Percentiles rank a stretch among this genome's conserved stretches.
Conservation (phyloP, 495 filamentous ascomycete species). For the Aspergillus steynii region DNA sequence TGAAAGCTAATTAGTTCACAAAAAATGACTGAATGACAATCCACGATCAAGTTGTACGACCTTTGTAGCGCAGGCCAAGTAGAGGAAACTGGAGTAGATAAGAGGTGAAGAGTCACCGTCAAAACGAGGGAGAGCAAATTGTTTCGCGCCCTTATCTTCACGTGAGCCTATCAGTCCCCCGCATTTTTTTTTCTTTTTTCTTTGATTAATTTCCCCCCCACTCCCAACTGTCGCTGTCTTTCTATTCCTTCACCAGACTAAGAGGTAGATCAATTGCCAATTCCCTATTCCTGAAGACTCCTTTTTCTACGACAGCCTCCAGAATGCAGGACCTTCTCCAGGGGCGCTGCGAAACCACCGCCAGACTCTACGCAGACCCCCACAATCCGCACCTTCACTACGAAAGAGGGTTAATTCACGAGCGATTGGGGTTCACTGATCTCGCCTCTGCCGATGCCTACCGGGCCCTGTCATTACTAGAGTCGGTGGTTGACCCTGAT, state of each 20-base stretch:
- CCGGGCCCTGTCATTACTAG: slow-evolving; percentile 77
- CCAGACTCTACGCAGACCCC: slow-evolving; percentile 50
- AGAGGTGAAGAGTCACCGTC: too few species aligned
- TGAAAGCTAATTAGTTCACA: not conserved
- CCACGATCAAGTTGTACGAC: not conserved
- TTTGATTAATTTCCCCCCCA: not conserved
- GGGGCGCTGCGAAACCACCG: slow-evolving; percentile 26
- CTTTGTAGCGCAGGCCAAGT: not conserved
- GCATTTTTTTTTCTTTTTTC: slow-evolving; percentile 12
- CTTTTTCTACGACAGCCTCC: not conserved
- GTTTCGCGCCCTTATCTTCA: slow-evolving; percentile 12
- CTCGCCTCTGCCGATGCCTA: slow-evolving; percentile 90
- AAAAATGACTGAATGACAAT: not conserved
- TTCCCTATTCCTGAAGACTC: not conserved
- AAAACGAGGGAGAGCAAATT: not conserved
- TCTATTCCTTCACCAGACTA: not conserved
- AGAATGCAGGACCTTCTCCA: slow-evolving; percentile 18
- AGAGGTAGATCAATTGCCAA: not conserved
- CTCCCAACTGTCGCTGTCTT: not conserved
- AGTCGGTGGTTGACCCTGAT: slow-evolving; percentile 69
- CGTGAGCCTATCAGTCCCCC: slow-evolving; percentile 16
- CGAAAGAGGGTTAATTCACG: slow-evolving; percentile 67
- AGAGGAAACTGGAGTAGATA: too few species aligned
- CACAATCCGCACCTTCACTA: slow-evolving; percentile 81
- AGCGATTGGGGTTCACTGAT: slow-evolving; percentile 81